A percentile compares a stretch with the other conserved stretches of the same genome.
These are phyloP conservation scores for Ramalina intermedia DNA, from an alignment of 495 filamentous ascomycete species.

Conservation along the genomic window DNA sequence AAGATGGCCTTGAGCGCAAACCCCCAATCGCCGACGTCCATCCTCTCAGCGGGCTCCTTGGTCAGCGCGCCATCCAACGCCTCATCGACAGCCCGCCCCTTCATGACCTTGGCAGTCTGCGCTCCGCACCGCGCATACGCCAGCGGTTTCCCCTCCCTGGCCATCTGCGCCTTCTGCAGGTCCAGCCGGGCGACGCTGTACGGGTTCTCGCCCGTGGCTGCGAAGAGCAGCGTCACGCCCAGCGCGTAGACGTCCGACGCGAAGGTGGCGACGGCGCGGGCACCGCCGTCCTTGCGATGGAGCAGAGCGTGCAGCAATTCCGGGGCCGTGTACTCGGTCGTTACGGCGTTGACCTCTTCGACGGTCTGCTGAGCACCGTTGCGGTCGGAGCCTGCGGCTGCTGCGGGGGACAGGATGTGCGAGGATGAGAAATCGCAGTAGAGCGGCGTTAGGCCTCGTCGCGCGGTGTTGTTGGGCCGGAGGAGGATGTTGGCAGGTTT, in stretches of 20 bases:
- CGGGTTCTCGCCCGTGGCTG: conserved; percentile 38
- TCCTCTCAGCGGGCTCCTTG: conserved; percentile 29
- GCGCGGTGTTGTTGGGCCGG: conserved; percentile 8
- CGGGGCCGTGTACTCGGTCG: conserved; percentile 44
- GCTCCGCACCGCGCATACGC: conserved; percentile 29
- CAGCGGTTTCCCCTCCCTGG: conserved; percentile 33
- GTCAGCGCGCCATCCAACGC: conserved; percentile 26
- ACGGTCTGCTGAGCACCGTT: background rate
- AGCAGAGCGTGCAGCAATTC: conserved; percentile 31
- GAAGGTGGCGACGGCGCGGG: conserved; percentile 20
- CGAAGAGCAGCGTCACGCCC: conserved; percentile 39
- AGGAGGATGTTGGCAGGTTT: conserved; percentile 42
- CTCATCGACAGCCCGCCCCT: conserved; percentile 30
- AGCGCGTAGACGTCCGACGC: conserved; percentile 40
- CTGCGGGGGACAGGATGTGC: conserved; percentile 17
- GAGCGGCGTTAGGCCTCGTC: conserved; percentile 24
- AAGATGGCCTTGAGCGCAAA: background rate
- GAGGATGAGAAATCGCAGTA: conserved; percentile 51
- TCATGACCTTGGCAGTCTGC: conserved; percentile 27
- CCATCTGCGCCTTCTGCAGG: conserved; percentile 31
- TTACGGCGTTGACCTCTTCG: conserved; percentile 30
- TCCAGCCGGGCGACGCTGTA: conserved; percentile 32
- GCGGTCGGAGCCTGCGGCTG: conserved; percentile 5
- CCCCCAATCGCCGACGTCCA: conserved; percentile 21
- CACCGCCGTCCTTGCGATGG: conserved; percentile 16